Base-by-base conservation (phyloP, 2,329 filamentous ascomycete genomes). In the Cylindrodendrum hubeiense region DNA sequence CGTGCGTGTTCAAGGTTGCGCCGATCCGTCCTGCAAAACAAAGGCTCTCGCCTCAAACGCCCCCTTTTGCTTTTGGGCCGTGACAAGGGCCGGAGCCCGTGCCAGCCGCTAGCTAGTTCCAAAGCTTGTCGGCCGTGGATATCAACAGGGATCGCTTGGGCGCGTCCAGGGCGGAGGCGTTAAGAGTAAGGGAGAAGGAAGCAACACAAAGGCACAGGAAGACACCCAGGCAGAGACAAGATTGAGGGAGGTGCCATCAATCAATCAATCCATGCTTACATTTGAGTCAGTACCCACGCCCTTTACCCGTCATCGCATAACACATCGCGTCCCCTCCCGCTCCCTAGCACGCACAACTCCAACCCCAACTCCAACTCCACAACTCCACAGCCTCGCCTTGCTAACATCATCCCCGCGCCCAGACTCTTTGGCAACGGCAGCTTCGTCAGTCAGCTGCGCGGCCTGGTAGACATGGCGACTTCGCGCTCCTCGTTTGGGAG, bases 401-500 rank as follows among this genome's bases (percentile, higher is more conserved):
- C 70, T 74, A 58, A 73, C 52, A 47, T 21, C 60, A 33, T 34
- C 33, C 53, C 50, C 61, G 28, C 65, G 51, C 69, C 64, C 64
- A 71, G 66, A 46, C 51, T 77, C 47, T 77, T 75, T 50, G 65
- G 68, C 37, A 69, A 68, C 57, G 68, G 66, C 67, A 73, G 71
- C 71, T 68, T 78, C 56, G 64, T 75, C 57, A 64, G 70, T 66
- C 74, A 77, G 63, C 65, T 78, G 73, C 73, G 75, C 65, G 70
- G 66, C 62, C 60, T 78, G 67, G 62, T 75, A 65, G 69, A 74
- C 56, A 76, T 74, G 75, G 63, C 73, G 47, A 65, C 71, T n/a
- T 70, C 69, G 19, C 65, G 64, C 53, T 52, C 67, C 5, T 57
- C 68, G 24, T 60, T 68, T 26, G 33, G 55, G 47, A 54, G 61